Conservation (phyloP, 1,284 basidiomycete genomes). For the Cystobasidium sp. region DNA sequence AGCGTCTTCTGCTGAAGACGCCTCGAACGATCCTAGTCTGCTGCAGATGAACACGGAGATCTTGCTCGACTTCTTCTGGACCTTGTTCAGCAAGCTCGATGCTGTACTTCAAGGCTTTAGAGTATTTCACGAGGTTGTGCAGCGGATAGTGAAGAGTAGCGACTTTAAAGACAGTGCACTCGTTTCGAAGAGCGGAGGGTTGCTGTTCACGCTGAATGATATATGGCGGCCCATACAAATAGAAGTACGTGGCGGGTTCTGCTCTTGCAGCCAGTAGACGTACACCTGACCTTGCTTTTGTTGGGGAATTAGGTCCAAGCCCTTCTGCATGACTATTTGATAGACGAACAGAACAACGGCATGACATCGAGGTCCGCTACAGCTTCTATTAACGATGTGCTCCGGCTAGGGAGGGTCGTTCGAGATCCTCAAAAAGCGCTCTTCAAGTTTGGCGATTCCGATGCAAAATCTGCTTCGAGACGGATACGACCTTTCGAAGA, state of each 20-base stretch:
- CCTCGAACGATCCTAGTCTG: background rate
- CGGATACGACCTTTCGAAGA: conserved; percentile 79
- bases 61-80: conserved; percentile 95
- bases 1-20: conserved; percentile 4
- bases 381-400: conserved; percentile 89
- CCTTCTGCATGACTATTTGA: conserved; percentile 87
- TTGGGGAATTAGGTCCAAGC: conserved; percentile 68
- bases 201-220: conserved; percentile 76
- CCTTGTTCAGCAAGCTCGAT: conserved; percentile 92
- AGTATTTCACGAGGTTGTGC: conserved; percentile 87
- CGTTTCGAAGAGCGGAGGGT: conserved; percentile 67
- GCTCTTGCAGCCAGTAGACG: background rate
- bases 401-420: conserved; percentile 77
- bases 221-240: conserved; percentile 90
- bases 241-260: conserved; percentile 65
- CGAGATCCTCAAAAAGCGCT: conserved; percentile 81
- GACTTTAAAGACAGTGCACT: conserved; percentile 70
- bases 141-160: conserved; percentile 52
- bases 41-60: conserved; percentile 75
- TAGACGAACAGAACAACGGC: conserved; percentile 76
- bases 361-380: conserved; percentile 81
- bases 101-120: conserved; percentile 93
- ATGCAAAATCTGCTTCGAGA: conserved; percentile 71
- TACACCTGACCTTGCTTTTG: background rate
- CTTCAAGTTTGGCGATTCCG: conserved; percentile 89